phyloP scores from a whole-genome alignment of 2,329 filamentous ascomycete genomes.

The Paraphoma chrysanthemicola region DNA sequence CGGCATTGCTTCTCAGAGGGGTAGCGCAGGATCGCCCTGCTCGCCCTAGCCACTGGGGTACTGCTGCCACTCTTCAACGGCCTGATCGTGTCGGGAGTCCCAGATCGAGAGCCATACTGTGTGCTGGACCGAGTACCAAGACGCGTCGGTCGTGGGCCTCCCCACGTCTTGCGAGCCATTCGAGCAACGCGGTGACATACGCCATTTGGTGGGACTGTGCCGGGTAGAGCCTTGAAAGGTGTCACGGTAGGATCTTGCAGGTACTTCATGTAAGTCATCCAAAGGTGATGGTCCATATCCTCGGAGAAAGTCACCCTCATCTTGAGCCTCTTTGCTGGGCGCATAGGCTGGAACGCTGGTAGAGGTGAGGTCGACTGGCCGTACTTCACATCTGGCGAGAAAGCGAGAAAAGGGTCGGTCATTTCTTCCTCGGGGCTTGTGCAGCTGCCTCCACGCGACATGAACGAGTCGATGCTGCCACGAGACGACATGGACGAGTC shows the following conservation, averaged over 20 bases:
- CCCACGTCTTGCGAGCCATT: slow-evolving; percentile 68
- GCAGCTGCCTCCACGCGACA: slow-evolving; percentile 66
- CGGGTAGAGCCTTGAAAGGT: slow-evolving; percentile 71
- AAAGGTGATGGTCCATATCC: slow-evolving; percentile 71
- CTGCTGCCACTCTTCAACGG: slow-evolving; percentile 54
- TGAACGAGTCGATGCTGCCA: slow-evolving; percentile 62
- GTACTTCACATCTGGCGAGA: slow-evolving; percentile 40
- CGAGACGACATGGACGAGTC: slow-evolving; percentile 69
- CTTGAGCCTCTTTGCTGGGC: slow-evolving; percentile 51
- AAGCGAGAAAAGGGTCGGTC: slow-evolving; percentile 62
- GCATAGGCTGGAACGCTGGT: slow-evolving; percentile 32
- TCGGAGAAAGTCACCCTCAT: slow-evolving; percentile 61
- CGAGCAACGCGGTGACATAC: slow-evolving; percentile 69
- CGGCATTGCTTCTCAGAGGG: slow-evolving; percentile 66
- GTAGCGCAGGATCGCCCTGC: slow-evolving; percentile 55
- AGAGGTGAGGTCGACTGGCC: slow-evolving; percentile 41
- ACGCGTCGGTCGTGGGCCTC: slow-evolving; percentile 51
- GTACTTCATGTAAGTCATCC: slow-evolving; percentile 71
- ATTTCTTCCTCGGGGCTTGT: slow-evolving; percentile 67
- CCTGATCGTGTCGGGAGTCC: slow-evolving; percentile 54
- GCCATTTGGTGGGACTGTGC: slow-evolving; percentile 68
- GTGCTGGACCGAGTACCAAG: slow-evolving; percentile 22
- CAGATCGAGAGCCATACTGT: slow-evolving; percentile 34
- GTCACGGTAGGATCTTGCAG: slow-evolving; percentile 71
- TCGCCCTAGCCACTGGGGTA: slow-evolving; percentile 53